These are phyloP conservation scores for Phytophthora rubi DNA, from an alignment of 352 stramenopile genomes.

Conservation along the genomic window DNA sequence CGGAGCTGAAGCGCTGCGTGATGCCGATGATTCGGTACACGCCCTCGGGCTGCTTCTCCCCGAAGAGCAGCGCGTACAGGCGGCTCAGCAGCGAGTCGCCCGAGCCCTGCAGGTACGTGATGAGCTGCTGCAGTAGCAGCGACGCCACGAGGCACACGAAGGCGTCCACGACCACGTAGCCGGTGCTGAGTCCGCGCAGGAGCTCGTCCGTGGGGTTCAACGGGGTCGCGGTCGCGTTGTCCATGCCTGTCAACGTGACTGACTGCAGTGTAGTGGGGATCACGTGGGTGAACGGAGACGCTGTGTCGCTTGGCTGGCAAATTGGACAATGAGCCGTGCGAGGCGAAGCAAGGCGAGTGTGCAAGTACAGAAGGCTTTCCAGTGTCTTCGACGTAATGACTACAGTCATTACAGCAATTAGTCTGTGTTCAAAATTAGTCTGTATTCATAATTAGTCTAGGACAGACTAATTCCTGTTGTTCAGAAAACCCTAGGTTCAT, in stretches of 20 bases:
- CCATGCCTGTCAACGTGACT: constrained; percentile 3
- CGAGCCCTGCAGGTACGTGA: constrained; percentile 32
- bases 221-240: constrained; percentile 14
- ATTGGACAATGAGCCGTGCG: constrained; percentile 1
- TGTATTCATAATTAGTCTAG: no score
- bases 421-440: no score
- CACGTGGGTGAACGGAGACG: neutral
- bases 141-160: constrained; percentile 54
- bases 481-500: no score
- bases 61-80: constrained; percentile 22
- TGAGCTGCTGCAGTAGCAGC: constrained; percentile 36
- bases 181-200: constrained; percentile 45
- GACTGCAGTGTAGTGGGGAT: no score
- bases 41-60: constrained; percentile 18
- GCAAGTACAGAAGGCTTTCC: neutral
- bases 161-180: constrained; percentile 48
- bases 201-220: constrained; percentile 29
- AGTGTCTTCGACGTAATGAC: constrained; percentile 3
- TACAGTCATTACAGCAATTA: no score
- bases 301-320: neutral
- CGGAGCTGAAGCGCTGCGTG: constrained; percentile 45
- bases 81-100: constrained; percentile 26
- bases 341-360: no score
- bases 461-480: no score
- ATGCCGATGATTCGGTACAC: constrained; percentile 45